Conservation (phyloP, 768 basidiomycete genomes). For the Infundibulicybe gibba region DNA sequence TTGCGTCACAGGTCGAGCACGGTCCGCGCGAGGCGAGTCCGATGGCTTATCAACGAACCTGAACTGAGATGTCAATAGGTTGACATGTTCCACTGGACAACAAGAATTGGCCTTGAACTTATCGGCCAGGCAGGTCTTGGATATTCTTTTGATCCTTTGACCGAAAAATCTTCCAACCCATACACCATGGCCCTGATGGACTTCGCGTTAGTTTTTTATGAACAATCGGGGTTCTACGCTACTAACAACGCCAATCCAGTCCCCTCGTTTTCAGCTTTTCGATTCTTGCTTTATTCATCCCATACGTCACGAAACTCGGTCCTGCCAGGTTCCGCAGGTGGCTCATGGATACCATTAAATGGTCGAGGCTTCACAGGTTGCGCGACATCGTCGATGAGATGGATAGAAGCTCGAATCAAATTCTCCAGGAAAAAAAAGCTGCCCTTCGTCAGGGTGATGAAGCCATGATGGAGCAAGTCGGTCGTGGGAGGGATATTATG, state of each 20-base stretch:
- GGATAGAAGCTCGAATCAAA: slow-evolving; percentile 19
- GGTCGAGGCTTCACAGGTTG: slow-evolving; percentile 15
- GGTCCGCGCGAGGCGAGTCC: neutral
- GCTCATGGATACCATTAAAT: slow-evolving; percentile 19
- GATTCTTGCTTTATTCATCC: slow-evolving; percentile 13
- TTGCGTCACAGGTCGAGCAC: neutral
- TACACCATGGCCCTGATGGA: slow-evolving; percentile 9
- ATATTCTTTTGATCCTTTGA: slow-evolving; percentile 28
- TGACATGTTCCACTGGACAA: slow-evolving; percentile 28
- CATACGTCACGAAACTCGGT: slow-evolving; percentile 16
- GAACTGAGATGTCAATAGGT: slow-evolving; percentile 9
- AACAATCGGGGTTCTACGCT: slow-evolving; percentile 9
- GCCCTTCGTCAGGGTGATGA: slow-evolving; percentile 25
- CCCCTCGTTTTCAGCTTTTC: too few relatives aligned
- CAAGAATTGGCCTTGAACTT: slow-evolving; percentile 30
- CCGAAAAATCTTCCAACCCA: slow-evolving; percentile 10
- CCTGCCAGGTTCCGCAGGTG: slow-evolving; percentile 21
- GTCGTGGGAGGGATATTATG: slow-evolving; percentile 24
- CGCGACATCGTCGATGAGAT: slow-evolving; percentile 25
- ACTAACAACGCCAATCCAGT: neutral
- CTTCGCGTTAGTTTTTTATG: slow-evolving; percentile 8
- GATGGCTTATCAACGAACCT: neutral
- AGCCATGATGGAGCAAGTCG: slow-evolving; percentile 21
- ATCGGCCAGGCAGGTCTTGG: slow-evolving; percentile 35
- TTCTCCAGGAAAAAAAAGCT: slow-evolving; percentile 26